Evolutionary conservation across 2,329 filamentous ascomycete genomes (phyloP).

Genomic region (Penicillium italicum): DNA sequence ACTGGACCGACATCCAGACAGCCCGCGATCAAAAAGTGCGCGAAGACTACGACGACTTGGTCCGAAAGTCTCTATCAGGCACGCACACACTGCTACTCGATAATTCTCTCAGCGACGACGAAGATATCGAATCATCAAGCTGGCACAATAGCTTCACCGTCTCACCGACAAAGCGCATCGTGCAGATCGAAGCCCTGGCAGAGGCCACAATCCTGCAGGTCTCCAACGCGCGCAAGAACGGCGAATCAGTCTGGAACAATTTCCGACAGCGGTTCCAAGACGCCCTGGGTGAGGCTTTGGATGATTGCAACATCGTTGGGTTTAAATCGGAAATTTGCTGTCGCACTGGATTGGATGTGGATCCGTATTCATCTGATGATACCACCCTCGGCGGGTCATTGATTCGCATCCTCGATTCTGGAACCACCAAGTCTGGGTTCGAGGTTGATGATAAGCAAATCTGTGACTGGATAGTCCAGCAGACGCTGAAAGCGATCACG

Average conservation of each 20-base stretch:
- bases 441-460: conserved; percentile 59
- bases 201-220: conserved; percentile 57
- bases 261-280: conserved; percentile 31
- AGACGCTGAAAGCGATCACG: conserved; percentile 53
- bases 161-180: conserved; percentile 66
- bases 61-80: conserved; percentile 63
- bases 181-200: conserved; percentile 72
- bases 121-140: conserved; percentile 53
- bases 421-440: conserved; percentile 26
- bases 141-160: conserved; percentile 66
- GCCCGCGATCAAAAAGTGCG: conserved; percentile 49
- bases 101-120: conserved; percentile 61
- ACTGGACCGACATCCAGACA: conserved; percentile 56
- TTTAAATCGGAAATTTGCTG: conserved; percentile 87
- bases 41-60: conserved; percentile 55
- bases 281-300: conserved; percentile 55
- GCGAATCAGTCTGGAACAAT: conserved; percentile 24
- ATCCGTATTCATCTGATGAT: conserved; percentile 47
- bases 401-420: conserved; percentile 26
- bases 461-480: conserved; percentile 67
- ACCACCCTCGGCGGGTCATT: conserved; percentile 31
- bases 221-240: conserved; percentile 32
- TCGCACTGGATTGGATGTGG: conserved; percentile 66
- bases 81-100: conserved; percentile 75
- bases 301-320: conserved; percentile 65